Base-by-base conservation (phyloP, 495 filamentous ascomycete species). In the Pseudoneurospora amorphoporcata region DNA sequence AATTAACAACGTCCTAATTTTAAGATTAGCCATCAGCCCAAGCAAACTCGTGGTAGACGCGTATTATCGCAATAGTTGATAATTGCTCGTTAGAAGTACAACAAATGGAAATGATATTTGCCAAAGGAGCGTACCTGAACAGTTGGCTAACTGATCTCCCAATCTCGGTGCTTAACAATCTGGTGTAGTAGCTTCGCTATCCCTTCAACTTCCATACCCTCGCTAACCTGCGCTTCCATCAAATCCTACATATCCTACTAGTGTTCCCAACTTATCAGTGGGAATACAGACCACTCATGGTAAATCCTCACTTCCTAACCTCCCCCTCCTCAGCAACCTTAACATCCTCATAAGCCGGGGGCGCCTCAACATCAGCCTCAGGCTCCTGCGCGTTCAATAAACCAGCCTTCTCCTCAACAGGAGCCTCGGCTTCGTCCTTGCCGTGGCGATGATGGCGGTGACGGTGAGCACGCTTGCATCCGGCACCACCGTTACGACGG, bases 331-430 rank as follows among this genome's bases (percentile, higher is more conserved):
- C 53, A 35, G 29, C 53, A 35, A 35, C 53, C 53, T 61, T 61
- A 1, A 29, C 53, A 17, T 81, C 79, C 53, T 81, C 74, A 69
- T 86, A 86, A 40, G 82, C 75, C 16, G 83, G 83, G 1, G 83
- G 84, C 1, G 76, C 53, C 29, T 61, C 53, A 2, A 61, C 53
- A 12, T 61, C 53, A 61, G 53, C 53, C 53, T 61, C 53, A 17
- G 29, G 65, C 16, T 83, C 82, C 69, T 86, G 76, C 14, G 78
- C 19, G 65, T 76, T 78, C 80, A 86, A 80, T 70, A 86, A 75
- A 32, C 82, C 81, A 5, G 79, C 68, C 79, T 85, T 85, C 77
- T 85, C 84, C 42, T 83, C 82, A 32, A 78, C 81, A 19, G 42
- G 68, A 39, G 74, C 70, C 41, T 71, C 77, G 29, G 73, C 78